A percentile compares a stretch with the other conserved stretches of the same genome.
Evolutionary conservation across 768 basidiomycete genomes (phyloP).

Genomic region (Russula ochroleuca): DNA sequence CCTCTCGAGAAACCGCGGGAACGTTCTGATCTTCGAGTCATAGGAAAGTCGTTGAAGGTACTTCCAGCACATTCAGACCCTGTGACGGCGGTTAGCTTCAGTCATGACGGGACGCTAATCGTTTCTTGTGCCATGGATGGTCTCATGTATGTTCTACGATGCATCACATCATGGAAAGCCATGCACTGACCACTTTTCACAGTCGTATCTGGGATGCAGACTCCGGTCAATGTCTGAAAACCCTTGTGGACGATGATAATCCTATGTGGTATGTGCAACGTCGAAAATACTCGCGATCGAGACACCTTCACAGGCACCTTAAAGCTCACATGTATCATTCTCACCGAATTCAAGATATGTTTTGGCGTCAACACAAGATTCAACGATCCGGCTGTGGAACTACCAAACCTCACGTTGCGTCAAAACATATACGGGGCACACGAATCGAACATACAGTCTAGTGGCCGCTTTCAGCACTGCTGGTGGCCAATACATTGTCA

Average conservation of each 20-base stretch:
- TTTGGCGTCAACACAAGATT: constrained; percentile 89
- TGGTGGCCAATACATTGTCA: constrained; percentile 65
- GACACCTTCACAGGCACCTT: constrained; percentile 1
- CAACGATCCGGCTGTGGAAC: constrained; percentile 92
- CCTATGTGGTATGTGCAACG: constrained; percentile 68
- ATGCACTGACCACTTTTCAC: constrained; percentile 15
- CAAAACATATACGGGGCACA: constrained; percentile 88
- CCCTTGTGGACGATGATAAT: constrained; percentile 93
- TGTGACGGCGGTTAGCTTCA: constrained; percentile 91
- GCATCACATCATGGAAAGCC: neutral
- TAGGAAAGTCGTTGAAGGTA: constrained; percentile 80
- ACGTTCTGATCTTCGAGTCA: neutral
- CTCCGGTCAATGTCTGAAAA: constrained; percentile 97
- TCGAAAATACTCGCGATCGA: neutral
- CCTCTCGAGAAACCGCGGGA: neutral
- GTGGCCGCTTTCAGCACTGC: constrained; percentile 61
- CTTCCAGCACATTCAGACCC: constrained; percentile 97
- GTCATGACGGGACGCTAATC: constrained; percentile 90
- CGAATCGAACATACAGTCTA: constrained; percentile 80
- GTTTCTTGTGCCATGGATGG: constrained; percentile 97
- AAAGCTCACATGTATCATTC: constrained; percentile 82
- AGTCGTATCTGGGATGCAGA: constrained; percentile 98
- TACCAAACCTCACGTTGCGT: constrained; percentile 86
- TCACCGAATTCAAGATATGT: constrained; percentile 90
- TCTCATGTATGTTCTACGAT: constrained; percentile 62